Conservation (phyloP, 2,329 filamentous ascomycete genomes). For the Tolypocladium pustulatum region DNA sequence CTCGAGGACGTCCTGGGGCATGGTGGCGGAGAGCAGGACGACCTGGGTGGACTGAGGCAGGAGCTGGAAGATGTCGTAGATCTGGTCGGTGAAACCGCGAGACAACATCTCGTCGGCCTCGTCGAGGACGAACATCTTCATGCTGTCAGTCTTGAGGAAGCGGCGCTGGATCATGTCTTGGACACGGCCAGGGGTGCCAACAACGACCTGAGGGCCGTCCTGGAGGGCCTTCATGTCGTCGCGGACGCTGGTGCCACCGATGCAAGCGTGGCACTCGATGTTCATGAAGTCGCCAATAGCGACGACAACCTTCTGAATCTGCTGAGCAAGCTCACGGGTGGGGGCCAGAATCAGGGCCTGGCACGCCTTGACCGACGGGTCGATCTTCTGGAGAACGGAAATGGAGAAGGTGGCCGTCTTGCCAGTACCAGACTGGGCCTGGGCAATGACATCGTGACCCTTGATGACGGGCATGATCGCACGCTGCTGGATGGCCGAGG, state of each 20-base stretch:
- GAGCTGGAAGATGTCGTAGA: slow-evolving; percentile 99
- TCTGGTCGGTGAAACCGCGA: slow-evolving; percentile 99
- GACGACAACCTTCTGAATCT: slow-evolving; percentile 99
- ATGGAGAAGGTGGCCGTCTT: slow-evolving; percentile 99
- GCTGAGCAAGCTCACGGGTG: slow-evolving; percentile 95
- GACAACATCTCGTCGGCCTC: slow-evolving; percentile 99
- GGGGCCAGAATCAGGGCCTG: slow-evolving; percentile 97
- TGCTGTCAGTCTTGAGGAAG: slow-evolving; percentile 90
- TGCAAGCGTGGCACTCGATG: slow-evolving; percentile 97
- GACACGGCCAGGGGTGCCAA: slow-evolving; percentile 96
- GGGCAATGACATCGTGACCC: slow-evolving; percentile 98
- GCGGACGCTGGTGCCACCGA: slow-evolving; percentile 94
- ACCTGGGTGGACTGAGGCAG: slow-evolving; percentile 97
- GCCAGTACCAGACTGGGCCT: slow-evolving; percentile 98
- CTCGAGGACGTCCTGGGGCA: slow-evolving; percentile 98
- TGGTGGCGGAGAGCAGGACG: slow-evolving; percentile 93
- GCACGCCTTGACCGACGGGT: slow-evolving; percentile 87
- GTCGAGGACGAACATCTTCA: slow-evolving; percentile 99
- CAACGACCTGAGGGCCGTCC: slow-evolving; percentile 93
- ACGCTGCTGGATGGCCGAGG: slow-evolving; percentile 98
- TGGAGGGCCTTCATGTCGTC: slow-evolving; percentile 98
- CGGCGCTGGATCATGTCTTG: slow-evolving; percentile 99
- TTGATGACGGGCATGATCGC: slow-evolving; percentile 99
- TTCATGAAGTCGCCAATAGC: slow-evolving; percentile 99
- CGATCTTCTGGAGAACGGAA: slow-evolving; percentile 97